Conservation (phyloP, 768 basidiomycete species). For the Amanita inopinata region DNA sequence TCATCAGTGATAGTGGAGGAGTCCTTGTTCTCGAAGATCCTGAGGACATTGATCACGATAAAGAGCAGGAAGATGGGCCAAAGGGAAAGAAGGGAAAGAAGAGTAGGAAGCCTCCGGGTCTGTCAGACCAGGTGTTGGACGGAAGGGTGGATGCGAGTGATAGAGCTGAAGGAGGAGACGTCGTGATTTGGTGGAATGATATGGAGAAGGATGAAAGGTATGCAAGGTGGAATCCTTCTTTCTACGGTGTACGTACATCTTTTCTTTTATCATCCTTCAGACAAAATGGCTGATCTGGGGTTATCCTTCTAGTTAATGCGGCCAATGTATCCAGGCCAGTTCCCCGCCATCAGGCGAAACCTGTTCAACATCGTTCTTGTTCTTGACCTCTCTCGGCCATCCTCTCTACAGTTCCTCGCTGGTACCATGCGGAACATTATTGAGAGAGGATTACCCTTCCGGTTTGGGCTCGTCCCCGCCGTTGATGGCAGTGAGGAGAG, state of each 20-base stretch:
- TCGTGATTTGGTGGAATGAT: constrained; percentile 87
- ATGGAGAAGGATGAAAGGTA: constrained; percentile 73
- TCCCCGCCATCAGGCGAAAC: constrained; percentile 68
- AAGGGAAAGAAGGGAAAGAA: constrained; percentile 34
- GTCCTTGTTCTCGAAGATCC: too few relatives aligned
- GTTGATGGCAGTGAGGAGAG: constrained; percentile 50
- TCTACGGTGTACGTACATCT: constrained; percentile 34
- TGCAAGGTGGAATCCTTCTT: constrained; percentile 37
- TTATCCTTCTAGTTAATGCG: constrained; percentile 52
- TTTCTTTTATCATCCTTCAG: background rate
- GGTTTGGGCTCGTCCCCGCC: constrained; percentile 81
- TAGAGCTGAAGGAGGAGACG: constrained; percentile 61
- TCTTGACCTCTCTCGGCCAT: constrained; percentile 64
- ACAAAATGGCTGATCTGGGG: constrained; percentile 2
- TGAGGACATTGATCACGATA: background rate
- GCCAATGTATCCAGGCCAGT: constrained; percentile 70
- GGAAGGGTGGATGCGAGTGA: constrained; percentile 92
- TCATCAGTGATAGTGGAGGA: constrained; percentile 46
- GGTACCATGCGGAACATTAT: constrained; percentile 63
- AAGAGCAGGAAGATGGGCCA: constrained; percentile 33
- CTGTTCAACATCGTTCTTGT: constrained; percentile 76
- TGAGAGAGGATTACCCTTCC: constrained; percentile 59
- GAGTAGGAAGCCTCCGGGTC: background rate
- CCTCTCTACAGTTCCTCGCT: constrained; percentile 52
- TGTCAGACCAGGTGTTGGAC: constrained; percentile 30